These are phyloP conservation scores for Lyophyllum shimeji DNA, from an alignment of 768 basidiomycete genomes.

Conservation along the genomic window DNA sequence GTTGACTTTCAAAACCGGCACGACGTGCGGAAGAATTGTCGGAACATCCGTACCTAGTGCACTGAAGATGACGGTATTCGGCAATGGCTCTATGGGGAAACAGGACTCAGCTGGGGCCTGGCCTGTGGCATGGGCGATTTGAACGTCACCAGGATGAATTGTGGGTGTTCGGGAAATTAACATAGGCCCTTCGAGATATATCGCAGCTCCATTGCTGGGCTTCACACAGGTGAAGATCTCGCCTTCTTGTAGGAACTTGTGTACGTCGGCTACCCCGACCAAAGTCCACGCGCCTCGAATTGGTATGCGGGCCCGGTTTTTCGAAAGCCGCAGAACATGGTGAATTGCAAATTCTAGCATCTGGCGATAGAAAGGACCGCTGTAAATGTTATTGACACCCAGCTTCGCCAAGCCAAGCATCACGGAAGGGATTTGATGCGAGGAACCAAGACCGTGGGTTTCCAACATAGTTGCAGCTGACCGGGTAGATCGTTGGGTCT, in stretches of 20 bases:
- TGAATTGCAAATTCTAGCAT: conserved; percentile 55
- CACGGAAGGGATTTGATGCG: conserved; percentile 55
- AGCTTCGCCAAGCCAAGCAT: conserved; percentile 51
- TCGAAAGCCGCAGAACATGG: conserved; percentile 66
- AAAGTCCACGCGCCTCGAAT: conserved; percentile 63
- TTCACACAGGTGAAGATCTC: conserved; percentile 65
- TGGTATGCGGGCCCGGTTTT: conserved; percentile 67
- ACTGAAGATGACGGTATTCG: conserved; percentile 66
- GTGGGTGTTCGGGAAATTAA: conserved; percentile 65
- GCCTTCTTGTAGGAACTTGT: conserved; percentile 46
- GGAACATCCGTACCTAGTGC: conserved; percentile 39
- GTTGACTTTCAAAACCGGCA: not conserved
- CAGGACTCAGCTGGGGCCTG: conserved; percentile 50
- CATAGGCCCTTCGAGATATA: conserved; percentile 53
- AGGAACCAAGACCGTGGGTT: conserved; percentile 53
- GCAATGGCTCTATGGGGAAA: conserved; percentile 48
- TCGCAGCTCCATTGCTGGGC: conserved; percentile 32
- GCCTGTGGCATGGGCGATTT: conserved; percentile 60
- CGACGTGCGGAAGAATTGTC: not conserved
- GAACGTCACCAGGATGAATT: conserved; percentile 70
- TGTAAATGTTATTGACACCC: conserved; percentile 32
- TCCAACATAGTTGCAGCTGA: conserved; percentile 56
- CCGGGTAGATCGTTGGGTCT: conserved; percentile 41
- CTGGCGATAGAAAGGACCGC: conserved; percentile 49
- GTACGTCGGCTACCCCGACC: conserved; percentile 72